Evolutionary conservation across 495 filamentous ascomycete genomes (phyloP), one percentile per base, ranked within the genome.

Genomic region (Evernia prunastri): DNA sequence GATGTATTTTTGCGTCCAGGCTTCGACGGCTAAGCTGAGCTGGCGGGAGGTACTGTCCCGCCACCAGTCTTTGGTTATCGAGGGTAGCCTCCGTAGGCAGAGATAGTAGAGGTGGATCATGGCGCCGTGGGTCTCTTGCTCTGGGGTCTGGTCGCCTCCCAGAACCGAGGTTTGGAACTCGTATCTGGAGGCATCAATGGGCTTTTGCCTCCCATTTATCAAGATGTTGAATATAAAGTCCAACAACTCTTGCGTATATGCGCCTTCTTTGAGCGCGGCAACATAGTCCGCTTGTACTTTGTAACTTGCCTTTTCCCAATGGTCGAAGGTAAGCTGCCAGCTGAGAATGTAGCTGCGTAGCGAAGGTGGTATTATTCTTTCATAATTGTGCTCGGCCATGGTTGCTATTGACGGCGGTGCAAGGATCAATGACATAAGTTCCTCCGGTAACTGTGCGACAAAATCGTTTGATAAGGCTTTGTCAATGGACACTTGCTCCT

Each of bases 311-410:
- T 87, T 85, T 57, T 81, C 77, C 71, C 94, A 94, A 64, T 92
- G 88, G 68, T 94, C 91, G 70, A 96, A 97, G 4, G 96, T 83
- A 18, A 97, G 76, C 63, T 90, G 84, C 94, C 94, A 97, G 47
- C 91, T 89, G 35, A 96, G 76, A n/a, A 97, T 80, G 71, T 96
- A 99, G 8, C 86, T 85, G 56, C 89, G 80, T 68, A 81, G 59
- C 0, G 71, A 66, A 27, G 74, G 59, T 70, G 86, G 76, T 75
- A 95, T 74, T 64, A 72, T 61, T 61, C 76, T n/a, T 80, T 81
- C 73, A 49, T 80, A 77, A 37, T 69, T 70, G 56, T 74, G 72
- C 29, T 74, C 72, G n/a, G 57, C 71, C 11, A 80, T 60, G 3
- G 68, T 65, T 12, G 76, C 69, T 63, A 76, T 70, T 12, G 76